A percentile compares a stretch with the other conserved stretches of the same genome.
Evolutionary conservation across 169 alveolate species (phyloP).

Genomic region (Eimeria necatrix): DNA sequence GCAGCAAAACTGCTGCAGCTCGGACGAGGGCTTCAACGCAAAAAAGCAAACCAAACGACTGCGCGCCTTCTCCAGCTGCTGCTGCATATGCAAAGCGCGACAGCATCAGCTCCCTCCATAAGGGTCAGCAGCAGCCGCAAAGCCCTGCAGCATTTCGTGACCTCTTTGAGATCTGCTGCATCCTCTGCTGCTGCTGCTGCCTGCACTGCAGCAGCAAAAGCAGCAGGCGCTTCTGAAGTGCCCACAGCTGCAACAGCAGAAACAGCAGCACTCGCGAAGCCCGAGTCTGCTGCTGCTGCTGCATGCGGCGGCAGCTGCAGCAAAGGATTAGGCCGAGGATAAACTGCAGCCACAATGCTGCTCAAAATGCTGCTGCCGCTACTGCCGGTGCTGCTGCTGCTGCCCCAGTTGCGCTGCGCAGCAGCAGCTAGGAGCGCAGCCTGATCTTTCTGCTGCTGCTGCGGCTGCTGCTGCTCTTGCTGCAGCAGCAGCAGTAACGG

Average conservation of each 20-base stretch:
- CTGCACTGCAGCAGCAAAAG: slow-evolving; percentile 59
- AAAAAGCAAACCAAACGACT: background rate
- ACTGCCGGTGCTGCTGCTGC: background rate
- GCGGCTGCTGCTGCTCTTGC: slow-evolving; percentile 6
- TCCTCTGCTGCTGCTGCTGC: background rate
- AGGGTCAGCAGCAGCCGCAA: slow-evolving; percentile 52
- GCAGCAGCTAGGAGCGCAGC: background rate
- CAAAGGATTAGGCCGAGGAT: slow-evolving; percentile 26
- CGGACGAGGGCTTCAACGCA: slow-evolving; percentile 12
- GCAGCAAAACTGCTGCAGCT: slow-evolving; percentile 27
- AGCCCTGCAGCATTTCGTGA: slow-evolving; percentile 56
- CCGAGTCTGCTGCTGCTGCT: slow-evolving; percentile 9
- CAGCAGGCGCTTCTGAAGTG: slow-evolving; percentile 40
- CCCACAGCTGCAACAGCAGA: slow-evolving; percentile 71
- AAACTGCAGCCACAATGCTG: slow-evolving; percentile 38
- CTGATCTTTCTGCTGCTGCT: background rate
- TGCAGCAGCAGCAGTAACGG: slow-evolving; percentile 46
- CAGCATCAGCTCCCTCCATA: slow-evolving; percentile 8
- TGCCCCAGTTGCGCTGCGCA: background rate
- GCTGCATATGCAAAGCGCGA: slow-evolving; percentile 13
- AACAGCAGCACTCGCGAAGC: slow-evolving; percentile 30
- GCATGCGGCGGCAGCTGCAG: background rate
- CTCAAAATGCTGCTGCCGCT: slow-evolving; percentile 36
- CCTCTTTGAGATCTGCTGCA: background rate
- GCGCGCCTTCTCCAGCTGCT: slow-evolving; percentile 5